phyloP scores from a whole-genome alignment of 2,329 filamentous ascomycete species.

The Aspergillus ochraceus region DNA sequence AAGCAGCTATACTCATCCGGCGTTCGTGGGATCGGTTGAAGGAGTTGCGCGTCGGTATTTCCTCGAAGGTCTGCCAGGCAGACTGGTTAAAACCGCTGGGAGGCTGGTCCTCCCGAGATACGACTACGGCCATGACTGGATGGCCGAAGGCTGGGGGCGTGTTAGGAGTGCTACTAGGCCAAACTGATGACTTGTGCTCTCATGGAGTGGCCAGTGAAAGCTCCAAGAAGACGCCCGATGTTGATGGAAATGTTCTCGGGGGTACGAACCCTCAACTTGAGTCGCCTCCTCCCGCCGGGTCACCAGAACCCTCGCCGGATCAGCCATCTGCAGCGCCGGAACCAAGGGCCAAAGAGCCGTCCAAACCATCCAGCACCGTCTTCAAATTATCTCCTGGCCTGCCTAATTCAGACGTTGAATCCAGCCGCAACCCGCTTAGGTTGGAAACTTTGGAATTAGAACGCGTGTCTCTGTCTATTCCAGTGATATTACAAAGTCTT shows the following conservation, averaged over 20 bases:
- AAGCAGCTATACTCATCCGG: constrained; percentile 75
- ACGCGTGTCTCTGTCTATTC: constrained; percentile 69
- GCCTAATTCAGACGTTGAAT: constrained; percentile 15
- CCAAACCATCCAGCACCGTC: constrained; percentile 8
- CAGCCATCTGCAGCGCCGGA: background rate
- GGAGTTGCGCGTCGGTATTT: constrained; percentile 73
- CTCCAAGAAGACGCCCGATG: constrained; percentile 1
- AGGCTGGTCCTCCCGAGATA: constrained; percentile 13
- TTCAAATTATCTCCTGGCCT: background rate
- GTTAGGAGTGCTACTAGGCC: constrained; percentile 30
- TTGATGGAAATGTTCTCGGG: background rate
- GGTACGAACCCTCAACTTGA: background rate
- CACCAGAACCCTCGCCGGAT: background rate
- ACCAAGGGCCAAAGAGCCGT: constrained; percentile 1
- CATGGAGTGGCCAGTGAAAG: background rate
- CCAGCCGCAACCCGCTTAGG: constrained; percentile 50
- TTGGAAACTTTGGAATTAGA: constrained; percentile 75
- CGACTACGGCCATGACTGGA: constrained; percentile 9
- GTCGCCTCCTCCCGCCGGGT: background rate
- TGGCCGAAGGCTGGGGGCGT: constrained; percentile 38
- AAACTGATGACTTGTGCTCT: background rate
- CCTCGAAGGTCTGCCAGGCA: constrained; percentile 38
- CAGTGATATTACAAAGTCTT: constrained; percentile 67
- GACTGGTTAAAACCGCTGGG: constrained; percentile 30
- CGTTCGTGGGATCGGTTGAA: constrained; percentile 65